Base-by-base conservation (phyloP, 2,329 filamentous ascomycete genomes). In the Fusarium sp. region DNA sequence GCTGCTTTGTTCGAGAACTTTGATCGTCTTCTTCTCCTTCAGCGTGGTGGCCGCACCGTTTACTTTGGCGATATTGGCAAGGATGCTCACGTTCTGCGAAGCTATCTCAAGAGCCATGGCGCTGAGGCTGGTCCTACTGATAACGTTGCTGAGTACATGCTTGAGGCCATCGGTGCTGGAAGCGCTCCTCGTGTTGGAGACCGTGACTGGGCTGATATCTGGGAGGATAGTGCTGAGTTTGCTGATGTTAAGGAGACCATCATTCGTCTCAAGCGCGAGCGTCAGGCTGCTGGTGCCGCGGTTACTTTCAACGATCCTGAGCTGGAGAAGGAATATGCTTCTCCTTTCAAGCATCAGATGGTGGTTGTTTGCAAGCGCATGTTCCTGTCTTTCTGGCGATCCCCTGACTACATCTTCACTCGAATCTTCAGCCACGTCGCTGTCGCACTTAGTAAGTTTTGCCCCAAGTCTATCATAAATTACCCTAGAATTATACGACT, bases 1-100 rank as follows among this genome's bases (percentile, higher is more conserved):
- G 93, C 93, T 21, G 91, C 93, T 1, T 86, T 97, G 0, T 97
- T 97, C 75, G 93, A 96, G 80, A 92, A 94, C 80, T 97, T 97
- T 73, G 94, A 97, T 79, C 89, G 94, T 18, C 86, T 97, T 4
- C 84, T 97, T 10, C 86, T 97, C 6, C 86, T 97, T 5, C 90
- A 95, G 81, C 87, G 89, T 44, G 94, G 94, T 66, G 94, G 94
- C 8, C 88, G 91, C 60, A 93, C 92, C 51, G 93, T 97, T 55
- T 97, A 97, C 83, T 95, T 96, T 77, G 94, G 94, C 25, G 91
- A 95, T 65, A 92, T 97, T 46, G 94, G 94, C 54, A 86, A 90
- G 57, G 93, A 96, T 64, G 93, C 93, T 0, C 83, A 86, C 37
- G 84, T 90, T 25, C 83, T 97, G n/a, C 88, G 94, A 42, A 86